Evolutionary conservation across 2,329 filamentous ascomycete genomes (phyloP).

Genomic region (Xylariaceae sp.): DNA sequence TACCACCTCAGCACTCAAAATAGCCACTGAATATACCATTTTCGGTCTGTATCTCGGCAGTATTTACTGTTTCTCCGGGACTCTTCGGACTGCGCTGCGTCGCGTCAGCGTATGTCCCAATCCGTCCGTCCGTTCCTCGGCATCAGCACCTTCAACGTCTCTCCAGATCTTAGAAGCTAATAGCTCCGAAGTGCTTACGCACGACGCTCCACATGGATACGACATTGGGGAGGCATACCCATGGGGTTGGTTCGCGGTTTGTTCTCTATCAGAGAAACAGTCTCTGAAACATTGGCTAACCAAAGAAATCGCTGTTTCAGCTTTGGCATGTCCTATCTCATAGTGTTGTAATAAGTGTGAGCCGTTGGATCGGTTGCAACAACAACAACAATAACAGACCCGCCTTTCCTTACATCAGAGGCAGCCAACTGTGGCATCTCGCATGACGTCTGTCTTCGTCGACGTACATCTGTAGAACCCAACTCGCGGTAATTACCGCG

Average conservation of each 20-base stretch:
- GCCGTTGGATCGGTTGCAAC: not conserved
- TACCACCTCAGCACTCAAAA: not conserved
- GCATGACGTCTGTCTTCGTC: not conserved
- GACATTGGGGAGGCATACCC: constrained; percentile 17
- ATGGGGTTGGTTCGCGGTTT: constrained; percentile 19
- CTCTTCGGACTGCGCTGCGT: constrained; percentile 13
- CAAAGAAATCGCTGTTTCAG: not conserved
- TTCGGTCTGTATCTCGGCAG: constrained; percentile 24
- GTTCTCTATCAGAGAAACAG: constrained; percentile 12
- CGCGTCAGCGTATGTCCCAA: constrained; percentile 17
- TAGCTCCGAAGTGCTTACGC: constrained; percentile 18
- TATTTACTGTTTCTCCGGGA: constrained; percentile 19
- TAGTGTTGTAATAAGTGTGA: too few relatives aligned
- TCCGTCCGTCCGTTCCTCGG: constrained; percentile 13
- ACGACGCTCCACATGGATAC: constrained; percentile 20
- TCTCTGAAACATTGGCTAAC: constrained; percentile 24
- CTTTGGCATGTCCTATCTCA: not conserved
- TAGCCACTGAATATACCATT: constrained; percentile 4
- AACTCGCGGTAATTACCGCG: not conserved
- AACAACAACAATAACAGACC: not conserved
- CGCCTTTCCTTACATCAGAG: not conserved
- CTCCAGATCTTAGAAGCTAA: constrained; percentile 2
- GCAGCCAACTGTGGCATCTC: not conserved
- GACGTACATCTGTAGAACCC: not conserved
- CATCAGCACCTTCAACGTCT: not conserved